Base-by-base conservation (phyloP, 352 stramenopile species). In the Globisporangium barbulae region DNA sequence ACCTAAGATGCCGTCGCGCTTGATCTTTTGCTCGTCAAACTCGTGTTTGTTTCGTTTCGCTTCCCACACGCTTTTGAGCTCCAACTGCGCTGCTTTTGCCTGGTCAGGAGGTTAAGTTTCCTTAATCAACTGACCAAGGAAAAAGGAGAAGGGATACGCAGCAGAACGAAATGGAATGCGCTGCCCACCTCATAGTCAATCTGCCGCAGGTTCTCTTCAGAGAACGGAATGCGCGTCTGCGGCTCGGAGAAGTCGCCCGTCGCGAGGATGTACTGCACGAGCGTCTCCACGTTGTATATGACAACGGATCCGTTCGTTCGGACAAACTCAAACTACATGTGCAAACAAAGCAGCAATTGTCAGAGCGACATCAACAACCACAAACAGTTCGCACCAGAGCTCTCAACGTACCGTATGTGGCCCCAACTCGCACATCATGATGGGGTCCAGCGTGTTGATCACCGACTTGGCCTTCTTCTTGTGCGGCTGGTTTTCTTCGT, bases 201-300 rank as follows among this genome's bases (percentile, higher is more conserved):
- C 35, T 75, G 78, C 15, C 69, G 74, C 59, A 97, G 65, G 61
- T 96, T 76, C 17, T 90, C 79, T 45, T 97, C 88, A 0, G 83
- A 86, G 69, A 97, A 97, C 30, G 85, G 80, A 65, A 97, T 89
- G 15, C 86, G 81, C 25, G 89, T 97, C 67, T 97, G 76, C 22
- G 89, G 89, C 72, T 97, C 89, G 1, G 83, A 89, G 61, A 97
- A 97, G 69, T 95, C 82, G 25, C 89, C 89, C n/a, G 87, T 96
- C 4, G 80, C 79, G 3, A 97, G 72, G 55, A 97, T 92, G 63
- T 97, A 97, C 58, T 94, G 85, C 10, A 97, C 82, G 21, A 97
- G 78, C 37, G 79, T 81, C 31, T 96, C 87, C 33, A 97, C 79
- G 59, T 94, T 92, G 78, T 96, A 97, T 52, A 88, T 67, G 19